Percentiles rank a stretch among this genome's conserved stretches.
Evolutionary conservation across 805 yeast species (phyloP).

Genomic region (Metschnikowia hibisci): DNA sequence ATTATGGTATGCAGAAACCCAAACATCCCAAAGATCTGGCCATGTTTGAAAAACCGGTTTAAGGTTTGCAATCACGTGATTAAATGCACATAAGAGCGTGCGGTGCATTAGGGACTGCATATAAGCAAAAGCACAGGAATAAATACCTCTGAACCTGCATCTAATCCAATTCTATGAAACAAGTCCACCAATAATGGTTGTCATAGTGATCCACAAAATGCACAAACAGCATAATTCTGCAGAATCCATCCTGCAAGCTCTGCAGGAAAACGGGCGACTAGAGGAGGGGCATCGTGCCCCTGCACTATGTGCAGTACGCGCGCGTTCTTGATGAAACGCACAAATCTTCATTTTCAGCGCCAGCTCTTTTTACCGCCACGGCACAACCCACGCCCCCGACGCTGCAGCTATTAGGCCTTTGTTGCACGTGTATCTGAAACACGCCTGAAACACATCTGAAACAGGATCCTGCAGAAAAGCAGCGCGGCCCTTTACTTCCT

Average conservation of each 20-base stretch:
- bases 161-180: no score
- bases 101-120: no score
- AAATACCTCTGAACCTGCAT: no score
- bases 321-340: slow-evolving; percentile 1
- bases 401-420: neutral
- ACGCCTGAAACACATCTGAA: neutral
- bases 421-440: neutral
- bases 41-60: no score
- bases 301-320: slow-evolving; percentile 1
- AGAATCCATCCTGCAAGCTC: neutral
- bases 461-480: neutral
- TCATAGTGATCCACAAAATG: no score
- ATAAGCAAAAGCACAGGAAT: no score
- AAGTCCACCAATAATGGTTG: no score
- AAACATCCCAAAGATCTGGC: no score
- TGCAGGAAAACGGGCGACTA: neutral
- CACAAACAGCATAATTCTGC: neutral
- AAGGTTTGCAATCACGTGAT: no score
- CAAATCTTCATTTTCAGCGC: slow-evolving; percentile 1
- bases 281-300: neutral
- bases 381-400: slow-evolving; percentile 1
- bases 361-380: slow-evolving; percentile 5
- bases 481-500: no score
- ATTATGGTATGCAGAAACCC: no score
- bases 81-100: no score